phyloP scores from a whole-genome alignment of 768 basidiomycete genomes.

The Boletus tomentosulus region DNA sequence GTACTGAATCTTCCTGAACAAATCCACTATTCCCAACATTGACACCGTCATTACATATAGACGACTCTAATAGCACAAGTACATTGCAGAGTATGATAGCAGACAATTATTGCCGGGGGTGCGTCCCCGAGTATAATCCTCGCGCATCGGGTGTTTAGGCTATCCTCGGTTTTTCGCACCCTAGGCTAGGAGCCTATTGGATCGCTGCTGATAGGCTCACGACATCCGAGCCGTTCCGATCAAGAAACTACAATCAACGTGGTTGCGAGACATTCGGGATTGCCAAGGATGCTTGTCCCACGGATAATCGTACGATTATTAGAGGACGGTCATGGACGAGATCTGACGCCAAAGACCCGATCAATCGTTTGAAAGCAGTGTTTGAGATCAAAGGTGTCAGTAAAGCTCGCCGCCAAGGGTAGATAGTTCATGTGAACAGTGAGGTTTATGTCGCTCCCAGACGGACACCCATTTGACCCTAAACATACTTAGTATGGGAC shows the following conservation, averaged over 20 bases:
- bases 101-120: neutral
- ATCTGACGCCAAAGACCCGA: too few species aligned
- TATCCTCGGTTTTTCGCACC: neutral
- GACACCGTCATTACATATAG: neutral
- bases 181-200: neutral
- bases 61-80: neutral
- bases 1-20: conserved; percentile 4
- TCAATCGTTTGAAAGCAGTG: too few species aligned
- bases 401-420: neutral
- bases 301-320: too few species aligned
- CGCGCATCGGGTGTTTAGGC: neutral
- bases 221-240: neutral
- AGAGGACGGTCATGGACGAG: too few species aligned
- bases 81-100: neutral
- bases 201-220: neutral
- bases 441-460: too few species aligned
- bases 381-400: neutral
- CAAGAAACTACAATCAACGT: neutral
- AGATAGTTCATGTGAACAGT: neutral
- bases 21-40: neutral
- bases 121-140: neutral
- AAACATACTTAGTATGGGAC: neutral
- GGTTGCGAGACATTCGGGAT: neutral
- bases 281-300: neutral
- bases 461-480: too few species aligned